Conservation (phyloP, 225 moss, liverwort and hornwort species). For the Asterella californica region DNA sequence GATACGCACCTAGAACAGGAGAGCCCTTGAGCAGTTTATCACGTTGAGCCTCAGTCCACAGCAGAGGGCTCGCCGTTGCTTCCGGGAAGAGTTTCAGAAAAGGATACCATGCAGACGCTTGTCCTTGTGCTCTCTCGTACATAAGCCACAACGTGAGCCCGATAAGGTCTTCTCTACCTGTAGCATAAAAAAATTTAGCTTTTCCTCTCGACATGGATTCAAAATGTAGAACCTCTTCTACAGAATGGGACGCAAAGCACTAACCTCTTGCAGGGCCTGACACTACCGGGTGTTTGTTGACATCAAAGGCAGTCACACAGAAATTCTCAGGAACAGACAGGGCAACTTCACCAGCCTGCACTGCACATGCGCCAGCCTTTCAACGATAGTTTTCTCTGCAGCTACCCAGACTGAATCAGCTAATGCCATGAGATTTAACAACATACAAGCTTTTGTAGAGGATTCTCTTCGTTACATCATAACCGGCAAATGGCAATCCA, state of each 20-base stretch:
- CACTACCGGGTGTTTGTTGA: slow-evolving; percentile 72
- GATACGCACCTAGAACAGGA: slow-evolving; percentile 61
- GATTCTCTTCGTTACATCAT: background rate
- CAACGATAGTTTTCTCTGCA: background rate
- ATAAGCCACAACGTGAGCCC: slow-evolving; percentile 96
- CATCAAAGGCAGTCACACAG: slow-evolving; percentile 84
- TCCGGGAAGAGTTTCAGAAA: slow-evolving; percentile 71
- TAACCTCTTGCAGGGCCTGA: slow-evolving; percentile 77
- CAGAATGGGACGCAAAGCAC: background rate
- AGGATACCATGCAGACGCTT: slow-evolving; percentile 65
- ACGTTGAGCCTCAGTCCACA: slow-evolving; percentile 69
- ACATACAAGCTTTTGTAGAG: background rate
- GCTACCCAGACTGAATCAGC: background rate
- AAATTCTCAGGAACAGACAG: slow-evolving; percentile 79
- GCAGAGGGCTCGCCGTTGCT: slow-evolving; percentile 72
- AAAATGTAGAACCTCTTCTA: background rate
- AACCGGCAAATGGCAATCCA: background rate
- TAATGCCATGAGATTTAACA: background rate
- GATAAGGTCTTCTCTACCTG: slow-evolving; percentile 91
- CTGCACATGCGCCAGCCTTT: slow-evolving; percentile 15
- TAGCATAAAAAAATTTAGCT: background rate
- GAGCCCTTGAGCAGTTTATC: slow-evolving; percentile 72
- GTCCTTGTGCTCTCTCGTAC: slow-evolving; percentile 81
- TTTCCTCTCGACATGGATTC: background rate
- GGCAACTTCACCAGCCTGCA: slow-evolving; percentile 67